Percentiles rank a stretch among this genome's conserved stretches.
phyloP scores from a whole-genome alignment of 768 basidiomycete species.

The Lactarius sanguifluus region DNA sequence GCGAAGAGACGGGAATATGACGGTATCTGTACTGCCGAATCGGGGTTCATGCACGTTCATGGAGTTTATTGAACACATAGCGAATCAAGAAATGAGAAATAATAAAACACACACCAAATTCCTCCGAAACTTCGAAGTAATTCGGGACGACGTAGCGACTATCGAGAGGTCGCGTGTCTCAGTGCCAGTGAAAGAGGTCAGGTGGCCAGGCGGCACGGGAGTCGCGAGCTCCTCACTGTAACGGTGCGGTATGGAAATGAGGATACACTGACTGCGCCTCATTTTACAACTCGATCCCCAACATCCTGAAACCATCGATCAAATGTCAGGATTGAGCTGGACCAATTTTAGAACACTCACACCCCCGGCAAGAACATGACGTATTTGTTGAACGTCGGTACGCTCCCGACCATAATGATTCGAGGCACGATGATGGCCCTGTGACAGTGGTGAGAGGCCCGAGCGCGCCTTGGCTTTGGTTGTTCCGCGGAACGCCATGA shows the following conservation, averaged over 20 bases:
- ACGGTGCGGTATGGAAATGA: no score
- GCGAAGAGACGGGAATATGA: not conserved
- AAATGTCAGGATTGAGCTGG: not conserved
- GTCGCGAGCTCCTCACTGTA: not conserved
- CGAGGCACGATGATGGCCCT: slow-evolving; percentile 1
- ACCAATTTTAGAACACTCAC: not conserved
- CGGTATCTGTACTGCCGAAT: not conserved
- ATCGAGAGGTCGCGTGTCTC: not conserved
- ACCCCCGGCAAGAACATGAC: not conserved
- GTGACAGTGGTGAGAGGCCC: not conserved
- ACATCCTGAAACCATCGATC: not conserved
- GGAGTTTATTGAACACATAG: not conserved
- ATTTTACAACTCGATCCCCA: not conserved
- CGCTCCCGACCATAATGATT: not conserved
- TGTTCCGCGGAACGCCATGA: not conserved
- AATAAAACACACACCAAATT: not conserved
- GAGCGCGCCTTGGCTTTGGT: not conserved
- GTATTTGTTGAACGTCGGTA: not conserved
- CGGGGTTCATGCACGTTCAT: not conserved
- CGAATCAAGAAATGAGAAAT: not conserved
- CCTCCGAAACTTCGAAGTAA: not conserved
- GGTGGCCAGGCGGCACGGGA: not conserved
- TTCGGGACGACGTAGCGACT: not conserved
- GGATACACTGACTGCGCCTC: not conserved
- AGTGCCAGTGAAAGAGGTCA: not conserved